A percentile compares a stretch with the other conserved stretches of the same genome.
Conservation (phyloP, 805 yeast species). For the Debaryomyces prosopidis region DNA sequence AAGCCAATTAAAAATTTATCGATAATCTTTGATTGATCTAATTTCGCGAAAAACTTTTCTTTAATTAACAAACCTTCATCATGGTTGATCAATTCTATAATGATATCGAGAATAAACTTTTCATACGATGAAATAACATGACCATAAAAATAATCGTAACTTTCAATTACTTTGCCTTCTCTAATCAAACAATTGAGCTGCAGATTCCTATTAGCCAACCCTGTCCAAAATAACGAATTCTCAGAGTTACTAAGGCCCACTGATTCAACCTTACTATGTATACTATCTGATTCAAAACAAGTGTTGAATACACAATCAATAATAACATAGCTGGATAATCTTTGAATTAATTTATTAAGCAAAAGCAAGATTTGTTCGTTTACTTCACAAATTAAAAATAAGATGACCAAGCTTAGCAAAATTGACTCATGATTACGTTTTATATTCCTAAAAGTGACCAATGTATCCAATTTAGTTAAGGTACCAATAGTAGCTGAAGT, state of each 20-base stretch:
- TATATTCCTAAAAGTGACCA: slow-evolving; percentile 29
- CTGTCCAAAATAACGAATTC: slow-evolving; percentile 32
- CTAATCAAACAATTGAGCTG: slow-evolving; percentile 18
- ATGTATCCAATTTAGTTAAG: slow-evolving; percentile 23
- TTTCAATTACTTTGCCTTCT: slow-evolving; percentile 18
- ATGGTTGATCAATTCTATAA: slow-evolving; percentile 27
- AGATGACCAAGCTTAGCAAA: slow-evolving; percentile 26
- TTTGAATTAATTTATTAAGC: slow-evolving; percentile 21
- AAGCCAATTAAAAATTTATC: slow-evolving; percentile 36
- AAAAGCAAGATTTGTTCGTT: slow-evolving; percentile 25
- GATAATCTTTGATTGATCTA: slow-evolving; percentile 34
- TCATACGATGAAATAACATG: slow-evolving; percentile 17
- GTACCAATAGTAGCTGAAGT: slow-evolving; percentile 18
- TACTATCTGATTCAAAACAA: slow-evolving; percentile 15
- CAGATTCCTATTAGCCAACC: slow-evolving; percentile 19
- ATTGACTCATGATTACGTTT: slow-evolving; percentile 27
- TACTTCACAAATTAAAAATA: slow-evolving; percentile 34
- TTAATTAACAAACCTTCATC: slow-evolving; percentile 44
- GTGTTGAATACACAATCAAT: slow-evolving; percentile 26
- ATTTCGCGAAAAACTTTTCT: slow-evolving; percentile 36
- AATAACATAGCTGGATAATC: slow-evolving; percentile 25
- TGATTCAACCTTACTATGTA: slow-evolving; percentile 6
- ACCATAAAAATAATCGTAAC: slow-evolving; percentile 27
- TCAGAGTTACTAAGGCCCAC: slow-evolving; percentile 19
- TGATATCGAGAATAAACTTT: slow-evolving; percentile 37